Percentiles rank a stretch among this genome's conserved stretches.
These are phyloP conservation scores for Pleurostoma richardsiae DNA, from an alignment of 2,329 filamentous ascomycete genomes.

Conservation along the genomic window DNA sequence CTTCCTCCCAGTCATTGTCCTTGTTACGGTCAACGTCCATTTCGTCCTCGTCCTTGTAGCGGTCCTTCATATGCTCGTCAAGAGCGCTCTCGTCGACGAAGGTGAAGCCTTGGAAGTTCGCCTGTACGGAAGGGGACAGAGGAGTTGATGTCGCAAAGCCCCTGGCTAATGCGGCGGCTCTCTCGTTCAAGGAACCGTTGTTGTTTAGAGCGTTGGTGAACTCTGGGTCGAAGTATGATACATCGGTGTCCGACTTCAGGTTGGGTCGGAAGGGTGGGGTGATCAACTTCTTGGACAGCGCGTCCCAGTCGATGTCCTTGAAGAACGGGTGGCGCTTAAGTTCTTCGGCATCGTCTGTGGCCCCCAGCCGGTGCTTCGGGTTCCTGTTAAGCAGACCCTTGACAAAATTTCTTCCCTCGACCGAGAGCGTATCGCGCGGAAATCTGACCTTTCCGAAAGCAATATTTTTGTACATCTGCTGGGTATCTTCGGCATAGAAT, in stretches of 20 bases:
- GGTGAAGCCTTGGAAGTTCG: conserved; percentile 97
- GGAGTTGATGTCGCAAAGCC: conserved; percentile 88
- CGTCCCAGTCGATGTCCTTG: conserved; percentile 86
- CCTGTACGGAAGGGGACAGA: conserved; percentile 90
- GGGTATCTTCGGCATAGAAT: conserved; percentile 97
- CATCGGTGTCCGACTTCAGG: conserved; percentile 90
- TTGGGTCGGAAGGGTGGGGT: conserved; percentile 97
- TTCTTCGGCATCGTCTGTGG: conserved; percentile 86
- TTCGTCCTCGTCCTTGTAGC: conserved; percentile 48
- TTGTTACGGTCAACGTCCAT: conserved; percentile 42
- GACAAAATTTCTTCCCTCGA: conserved; percentile 95
- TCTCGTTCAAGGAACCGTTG: conserved; percentile 83
- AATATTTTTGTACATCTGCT: conserved; percentile 99
- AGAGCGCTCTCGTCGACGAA: conserved; percentile 98
- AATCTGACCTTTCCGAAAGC: conserved; percentile 98
- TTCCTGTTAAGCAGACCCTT: conserved; percentile 97
- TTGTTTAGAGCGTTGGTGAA: conserved; percentile 93
- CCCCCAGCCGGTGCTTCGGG: conserved; percentile 89
- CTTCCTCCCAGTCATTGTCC: conserved; percentile 55
- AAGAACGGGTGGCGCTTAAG: conserved; percentile 95
- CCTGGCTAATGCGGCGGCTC: conserved; percentile 78
- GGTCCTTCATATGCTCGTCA: conserved; percentile 71
- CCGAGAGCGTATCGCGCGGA: conserved; percentile 87
- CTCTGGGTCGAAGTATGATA: conserved; percentile 97
- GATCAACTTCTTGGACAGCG: conserved; percentile 82